Conservation (phyloP, 1,284 basidiomycete genomes). For the Phenoliferia sp. region DNA sequence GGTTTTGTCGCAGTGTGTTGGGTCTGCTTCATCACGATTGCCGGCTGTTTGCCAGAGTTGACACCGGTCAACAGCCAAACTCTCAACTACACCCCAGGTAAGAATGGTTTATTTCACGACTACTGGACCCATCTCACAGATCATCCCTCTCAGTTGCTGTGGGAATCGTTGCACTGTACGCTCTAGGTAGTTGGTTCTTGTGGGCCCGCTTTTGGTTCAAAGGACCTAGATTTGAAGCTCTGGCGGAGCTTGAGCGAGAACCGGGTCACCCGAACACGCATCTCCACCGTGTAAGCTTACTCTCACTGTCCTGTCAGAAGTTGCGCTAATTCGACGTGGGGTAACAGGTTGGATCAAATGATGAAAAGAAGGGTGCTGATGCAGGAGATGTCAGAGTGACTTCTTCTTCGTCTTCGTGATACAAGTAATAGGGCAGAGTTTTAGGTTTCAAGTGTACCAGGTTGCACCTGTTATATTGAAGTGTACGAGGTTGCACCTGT, state of each 20-base stretch:
- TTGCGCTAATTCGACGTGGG: too few species aligned
- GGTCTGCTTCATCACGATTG: constrained; percentile 36
- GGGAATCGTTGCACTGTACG: constrained; percentile 60
- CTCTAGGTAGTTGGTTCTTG: constrained; percentile 59
- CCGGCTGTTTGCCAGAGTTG: constrained; percentile 34
- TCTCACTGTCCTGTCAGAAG: too few species aligned
- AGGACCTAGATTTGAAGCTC: constrained; percentile 3
- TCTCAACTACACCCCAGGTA: constrained; percentile 56
- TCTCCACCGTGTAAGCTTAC: too few species aligned
- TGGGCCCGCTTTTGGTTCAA: constrained; percentile 57
- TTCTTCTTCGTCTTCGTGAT: too few species aligned
- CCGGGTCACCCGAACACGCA: background rate
- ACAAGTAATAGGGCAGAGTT: too few species aligned
- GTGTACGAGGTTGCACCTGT: too few species aligned
- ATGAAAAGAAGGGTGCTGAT: too few species aligned
- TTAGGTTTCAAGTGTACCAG: too few species aligned
- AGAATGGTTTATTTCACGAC: background rate
- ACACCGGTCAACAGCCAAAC: constrained; percentile 55
- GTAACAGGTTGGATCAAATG: too few species aligned
- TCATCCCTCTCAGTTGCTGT: constrained; percentile 55
- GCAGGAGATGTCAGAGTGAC: too few species aligned
- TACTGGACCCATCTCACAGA: background rate
- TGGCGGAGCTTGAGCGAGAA: background rate
- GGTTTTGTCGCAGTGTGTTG: constrained; percentile 24
- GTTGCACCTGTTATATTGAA: too few species aligned